phyloP scores from a whole-genome alignment of 345 rosid genomes.

The Ceriops zippeliana region DNA sequence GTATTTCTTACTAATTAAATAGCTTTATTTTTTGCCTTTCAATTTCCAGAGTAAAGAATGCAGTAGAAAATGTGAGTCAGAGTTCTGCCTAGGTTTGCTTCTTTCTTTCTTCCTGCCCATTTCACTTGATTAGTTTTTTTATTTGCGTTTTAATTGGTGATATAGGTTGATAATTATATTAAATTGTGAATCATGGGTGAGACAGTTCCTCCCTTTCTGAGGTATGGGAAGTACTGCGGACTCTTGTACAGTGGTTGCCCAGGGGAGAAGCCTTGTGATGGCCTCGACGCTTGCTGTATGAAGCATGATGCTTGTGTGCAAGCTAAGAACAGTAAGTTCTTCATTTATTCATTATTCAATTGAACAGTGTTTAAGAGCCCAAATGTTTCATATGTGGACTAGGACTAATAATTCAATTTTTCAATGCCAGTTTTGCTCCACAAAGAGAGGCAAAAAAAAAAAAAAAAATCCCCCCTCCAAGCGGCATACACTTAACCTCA shows the following conservation, averaged over 20 bases:
- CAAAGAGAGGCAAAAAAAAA: too few relatives aligned
- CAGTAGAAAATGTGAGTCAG: slow-evolving; percentile 83
- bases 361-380: too few relatives aligned
- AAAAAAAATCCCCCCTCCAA: too few relatives aligned
- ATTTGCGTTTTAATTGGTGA: not conserved
- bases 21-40: not conserved
- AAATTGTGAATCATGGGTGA: not conserved
- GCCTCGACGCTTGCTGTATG: slow-evolving; percentile 95
- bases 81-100: slow-evolving; percentile 63
- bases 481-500: too few relatives aligned
- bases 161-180: not conserved
- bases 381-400: too few relatives aligned
- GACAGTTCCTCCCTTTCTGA: slow-evolving; percentile 77
- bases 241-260: slow-evolving; percentile 85
- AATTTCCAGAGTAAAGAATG: slow-evolving; percentile 60
- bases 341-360: not conserved
- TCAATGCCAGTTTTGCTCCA: too few relatives aligned
- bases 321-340: slow-evolving; percentile 51
- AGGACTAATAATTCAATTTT: too few relatives aligned
- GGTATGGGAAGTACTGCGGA: slow-evolving; percentile 91
- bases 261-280: slow-evolving; percentile 88
- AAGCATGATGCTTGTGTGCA: slow-evolving; percentile 84
- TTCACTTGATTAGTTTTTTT: not conserved
- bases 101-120: not conserved
- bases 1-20: not conserved